A percentile compares a stretch with the other conserved stretches of the same genome.
phyloP scores from a whole-genome alignment of 768 basidiomycete genomes.

The Leccinellum luteum region DNA sequence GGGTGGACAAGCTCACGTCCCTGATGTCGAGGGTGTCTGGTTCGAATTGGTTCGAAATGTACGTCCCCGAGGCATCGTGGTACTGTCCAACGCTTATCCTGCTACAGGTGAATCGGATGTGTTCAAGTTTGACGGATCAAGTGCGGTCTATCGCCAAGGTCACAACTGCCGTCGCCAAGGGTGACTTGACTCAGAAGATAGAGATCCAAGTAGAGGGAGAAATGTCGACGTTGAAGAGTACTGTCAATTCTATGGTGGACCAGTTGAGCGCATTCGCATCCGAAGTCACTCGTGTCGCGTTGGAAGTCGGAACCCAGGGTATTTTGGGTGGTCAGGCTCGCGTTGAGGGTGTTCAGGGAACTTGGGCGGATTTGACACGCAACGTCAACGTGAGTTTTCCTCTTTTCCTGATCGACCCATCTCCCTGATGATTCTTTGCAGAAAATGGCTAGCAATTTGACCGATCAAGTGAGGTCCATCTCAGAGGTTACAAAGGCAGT shows the following conservation, averaged over 20 bases:
- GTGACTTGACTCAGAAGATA: constrained; percentile 91
- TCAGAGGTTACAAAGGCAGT: constrained; percentile 81
- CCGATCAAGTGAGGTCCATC: constrained; percentile 87
- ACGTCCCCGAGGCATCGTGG: constrained; percentile 17
- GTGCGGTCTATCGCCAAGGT: constrained; percentile 83
- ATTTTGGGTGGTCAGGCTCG: constrained; percentile 88
- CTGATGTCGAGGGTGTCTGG: constrained; percentile 93
- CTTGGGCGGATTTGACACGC: constrained; percentile 87
- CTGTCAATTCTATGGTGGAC: constrained; percentile 95
- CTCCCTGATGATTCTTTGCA: constrained; percentile 27
- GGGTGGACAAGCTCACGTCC: constrained; percentile 84
- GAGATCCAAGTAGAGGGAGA: constrained; percentile 87
- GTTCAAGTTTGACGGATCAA: constrained; percentile 74
- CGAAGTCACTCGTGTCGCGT: constrained; percentile 78
- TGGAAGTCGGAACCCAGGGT: constrained; percentile 89
- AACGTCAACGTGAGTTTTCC: constrained; percentile 73
- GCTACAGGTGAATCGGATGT: constrained; percentile 72
- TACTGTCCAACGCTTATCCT: constrained; percentile 7
- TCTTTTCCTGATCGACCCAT: background rate
- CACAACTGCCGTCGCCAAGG: constrained; percentile 86
- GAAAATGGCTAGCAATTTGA: constrained; percentile 88
- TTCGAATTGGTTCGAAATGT: constrained; percentile 77
- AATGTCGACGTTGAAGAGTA: constrained; percentile 79
- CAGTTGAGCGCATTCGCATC: constrained; percentile 83
- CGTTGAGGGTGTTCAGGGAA: constrained; percentile 89